A percentile compares a stretch with the other conserved stretches of the same genome.
Evolutionary conservation across 2,329 filamentous ascomycete genomes (phyloP).

Genomic region (Fusarium robinianum): DNA sequence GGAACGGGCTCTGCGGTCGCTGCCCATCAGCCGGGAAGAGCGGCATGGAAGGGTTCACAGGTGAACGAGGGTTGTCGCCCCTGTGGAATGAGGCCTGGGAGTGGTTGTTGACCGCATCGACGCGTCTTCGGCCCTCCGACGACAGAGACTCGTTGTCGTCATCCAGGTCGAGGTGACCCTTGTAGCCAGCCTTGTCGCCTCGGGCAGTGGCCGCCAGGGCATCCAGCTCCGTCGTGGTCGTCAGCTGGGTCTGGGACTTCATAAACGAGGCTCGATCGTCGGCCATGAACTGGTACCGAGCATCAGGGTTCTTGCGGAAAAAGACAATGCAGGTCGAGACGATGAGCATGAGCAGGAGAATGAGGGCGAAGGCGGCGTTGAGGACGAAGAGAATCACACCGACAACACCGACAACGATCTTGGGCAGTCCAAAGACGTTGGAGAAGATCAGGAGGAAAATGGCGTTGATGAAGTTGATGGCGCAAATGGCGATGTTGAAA

Average conservation of each 20-base stretch:
- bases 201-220: constrained; percentile 87
- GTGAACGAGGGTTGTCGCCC: constrained; percentile 41
- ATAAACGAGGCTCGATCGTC: constrained; percentile 97
- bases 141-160: constrained; percentile 49
- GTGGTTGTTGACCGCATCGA: constrained; percentile 38
- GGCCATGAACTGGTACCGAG: constrained; percentile 93
- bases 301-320: constrained; percentile 91
- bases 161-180: constrained; percentile 50
- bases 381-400: constrained; percentile 87
- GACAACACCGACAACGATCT: constrained; percentile 82
- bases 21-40: constrained; percentile 47
- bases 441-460: constrained; percentile 91
- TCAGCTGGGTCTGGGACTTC: constrained; percentile 87
- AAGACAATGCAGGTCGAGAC: constrained; percentile 69
- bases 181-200: constrained; percentile 70
- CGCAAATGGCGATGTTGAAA: constrained; percentile 92
- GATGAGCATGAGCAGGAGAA: constrained; percentile 79
- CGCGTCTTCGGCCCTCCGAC: constrained; percentile 45
- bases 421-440: constrained; percentile 80
- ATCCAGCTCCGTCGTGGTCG: constrained; percentile 80
- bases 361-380: constrained; percentile 81
- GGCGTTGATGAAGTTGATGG: constrained; percentile 87
- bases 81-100: constrained; percentile 42
- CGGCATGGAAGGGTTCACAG: constrained; percentile 49
- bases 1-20: constrained; percentile 44